phyloP scores from a whole-genome alignment of 2,329 filamentous ascomycete genomes.

The Penicillium corylophilum region DNA sequence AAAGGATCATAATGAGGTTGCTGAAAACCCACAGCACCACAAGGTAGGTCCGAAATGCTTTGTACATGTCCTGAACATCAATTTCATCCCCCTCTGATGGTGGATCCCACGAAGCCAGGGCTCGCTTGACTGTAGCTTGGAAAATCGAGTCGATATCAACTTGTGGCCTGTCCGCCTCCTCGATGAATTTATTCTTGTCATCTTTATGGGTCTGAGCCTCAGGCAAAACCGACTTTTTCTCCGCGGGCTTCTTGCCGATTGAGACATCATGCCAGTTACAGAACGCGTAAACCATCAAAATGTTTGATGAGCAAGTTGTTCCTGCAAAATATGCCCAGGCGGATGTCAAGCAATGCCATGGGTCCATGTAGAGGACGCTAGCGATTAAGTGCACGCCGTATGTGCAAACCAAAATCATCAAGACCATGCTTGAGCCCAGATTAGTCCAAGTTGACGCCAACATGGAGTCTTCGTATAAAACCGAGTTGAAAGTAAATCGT shows the following conservation, averaged over 20 bases:
- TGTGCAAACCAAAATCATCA: slow-evolving; percentile 85
- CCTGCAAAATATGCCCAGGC: slow-evolving; percentile 88
- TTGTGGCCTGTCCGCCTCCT: slow-evolving; percentile 93
- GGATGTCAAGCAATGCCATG: slow-evolving; percentile 99
- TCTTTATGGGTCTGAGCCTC: slow-evolving; percentile 83
- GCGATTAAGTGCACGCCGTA: slow-evolving; percentile 94
- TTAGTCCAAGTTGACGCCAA: too few relatives aligned
- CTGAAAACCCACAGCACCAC: slow-evolving; percentile 91
- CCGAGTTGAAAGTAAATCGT: too few relatives aligned
- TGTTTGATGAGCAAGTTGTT: slow-evolving; percentile 97
- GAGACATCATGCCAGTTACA: slow-evolving; percentile 99
- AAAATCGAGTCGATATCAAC: slow-evolving; percentile 97
- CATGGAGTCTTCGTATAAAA: too few relatives aligned
- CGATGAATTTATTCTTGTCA: slow-evolving; percentile 79
- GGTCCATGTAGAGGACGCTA: slow-evolving; percentile 96
- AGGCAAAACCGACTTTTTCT: slow-evolving; percentile 78
- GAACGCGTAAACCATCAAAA: slow-evolving; percentile 97
- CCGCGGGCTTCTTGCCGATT: slow-evolving; percentile 97
- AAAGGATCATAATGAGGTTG: slow-evolving; percentile 77
- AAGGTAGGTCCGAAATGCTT: slow-evolving; percentile 94
- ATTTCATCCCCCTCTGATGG: slow-evolving; percentile 74
- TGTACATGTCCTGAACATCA: slow-evolving; percentile 93
- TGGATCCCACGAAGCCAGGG: slow-evolving; percentile 75
- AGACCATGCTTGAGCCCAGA: slow-evolving; percentile 69
- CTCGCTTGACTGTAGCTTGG: slow-evolving; percentile 89